These are phyloP conservation scores for Sporothrix brasiliensis DNA, from an alignment of 2,329 filamentous ascomycete genomes.

Conservation along the genomic window DNA sequence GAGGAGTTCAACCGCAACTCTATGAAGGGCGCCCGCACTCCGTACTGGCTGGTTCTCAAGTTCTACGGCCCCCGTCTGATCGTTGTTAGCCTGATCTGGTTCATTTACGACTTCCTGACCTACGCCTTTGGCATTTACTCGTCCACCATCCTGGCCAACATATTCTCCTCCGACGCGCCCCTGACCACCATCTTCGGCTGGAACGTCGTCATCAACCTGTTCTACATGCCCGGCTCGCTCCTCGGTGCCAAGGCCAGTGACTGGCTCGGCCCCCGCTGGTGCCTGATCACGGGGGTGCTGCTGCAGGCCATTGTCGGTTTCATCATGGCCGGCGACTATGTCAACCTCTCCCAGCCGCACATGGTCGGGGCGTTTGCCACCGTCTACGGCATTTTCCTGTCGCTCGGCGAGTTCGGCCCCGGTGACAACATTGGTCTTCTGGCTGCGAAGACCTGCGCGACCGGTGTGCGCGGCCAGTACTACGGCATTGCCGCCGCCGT, in stretches of 20 bases:
- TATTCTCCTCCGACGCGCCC: slow-evolving; percentile 61
- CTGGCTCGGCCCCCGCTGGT: slow-evolving; percentile 74
- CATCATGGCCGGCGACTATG: slow-evolving; percentile 82
- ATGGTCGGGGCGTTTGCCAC: slow-evolving; percentile 77
- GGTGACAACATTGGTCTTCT: slow-evolving; percentile 90
- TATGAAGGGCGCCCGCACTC: slow-evolving; percentile 64
- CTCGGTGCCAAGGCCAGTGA: slow-evolving; percentile 77
- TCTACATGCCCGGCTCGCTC: slow-evolving; percentile 83
- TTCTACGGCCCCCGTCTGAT: slow-evolving; percentile 76
- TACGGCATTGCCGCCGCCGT: slow-evolving; percentile 72
- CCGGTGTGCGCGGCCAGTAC: slow-evolving; percentile 79
- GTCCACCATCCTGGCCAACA: slow-evolving; percentile 68
- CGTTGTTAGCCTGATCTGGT: slow-evolving; percentile 77
- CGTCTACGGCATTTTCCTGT: slow-evolving; percentile 77
- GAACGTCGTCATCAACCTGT: slow-evolving; percentile 85
- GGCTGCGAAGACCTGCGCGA: slow-evolving; percentile 85
- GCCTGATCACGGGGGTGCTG: slow-evolving; percentile 70
- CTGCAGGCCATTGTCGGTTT: slow-evolving; percentile 80
- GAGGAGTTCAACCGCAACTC: slow-evolving; percentile 73
- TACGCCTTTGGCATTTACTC: slow-evolving; percentile 89
- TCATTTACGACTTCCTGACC: slow-evolving; percentile 80
- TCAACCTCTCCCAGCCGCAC: slow-evolving; percentile 63
- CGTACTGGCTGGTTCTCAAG: slow-evolving; percentile 58
- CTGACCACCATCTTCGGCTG: slow-evolving; percentile 82
- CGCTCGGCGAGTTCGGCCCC: slow-evolving; percentile 78